A percentile compares a stretch with the other conserved stretches of the same genome.
Conservation (phyloP, 805 yeast genomes). For the Nakazawaea anatomiae region DNA sequence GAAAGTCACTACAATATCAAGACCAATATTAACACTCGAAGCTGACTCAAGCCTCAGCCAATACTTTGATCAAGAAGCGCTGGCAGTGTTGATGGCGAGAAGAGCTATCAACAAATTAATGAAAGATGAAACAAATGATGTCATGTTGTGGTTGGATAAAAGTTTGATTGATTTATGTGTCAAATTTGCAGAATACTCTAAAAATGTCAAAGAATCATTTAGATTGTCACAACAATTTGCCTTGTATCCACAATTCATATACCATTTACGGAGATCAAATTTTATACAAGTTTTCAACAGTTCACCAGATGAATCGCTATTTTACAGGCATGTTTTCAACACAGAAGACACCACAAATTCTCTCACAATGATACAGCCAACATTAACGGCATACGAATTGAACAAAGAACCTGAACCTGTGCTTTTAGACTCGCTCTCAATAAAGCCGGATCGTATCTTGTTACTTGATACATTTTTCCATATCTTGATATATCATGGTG, state of each 20-base stretch:
- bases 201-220: slow-evolving; percentile 42
- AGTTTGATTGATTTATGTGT: slow-evolving; percentile 39
- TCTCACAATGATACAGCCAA: slow-evolving; percentile 65
- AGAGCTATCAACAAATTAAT: slow-evolving; percentile 40
- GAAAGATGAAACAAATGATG: slow-evolving; percentile 29
- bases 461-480: slow-evolving; percentile 64
- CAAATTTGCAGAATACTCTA: slow-evolving; percentile 41
- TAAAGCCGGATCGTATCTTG: slow-evolving; percentile 50
- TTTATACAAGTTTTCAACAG: slow-evolving; percentile 62
- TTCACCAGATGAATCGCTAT: slow-evolving; percentile 70
- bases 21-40: slow-evolving; percentile 34
- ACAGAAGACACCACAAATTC: slow-evolving; percentile 58
- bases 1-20: slow-evolving; percentile 54
- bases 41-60: slow-evolving; percentile 35
- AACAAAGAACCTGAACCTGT: slow-evolving; percentile 60
- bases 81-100: slow-evolving; percentile 55
- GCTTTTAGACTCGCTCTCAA: slow-evolving; percentile 55
- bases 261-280: slow-evolving; percentile 60
- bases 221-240: slow-evolving; percentile 42
- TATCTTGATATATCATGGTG: slow-evolving; percentile 61
- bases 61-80: slow-evolving; percentile 66
- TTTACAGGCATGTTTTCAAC: slow-evolving; percentile 54
- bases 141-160: slow-evolving; percentile 45
- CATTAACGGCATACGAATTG: slow-evolving; percentile 52
- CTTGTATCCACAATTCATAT: slow-evolving; percentile 61